These are phyloP conservation scores for Globisporangium takayamanum DNA, from an alignment of 352 stramenopile genomes.

Conservation along the genomic window DNA sequence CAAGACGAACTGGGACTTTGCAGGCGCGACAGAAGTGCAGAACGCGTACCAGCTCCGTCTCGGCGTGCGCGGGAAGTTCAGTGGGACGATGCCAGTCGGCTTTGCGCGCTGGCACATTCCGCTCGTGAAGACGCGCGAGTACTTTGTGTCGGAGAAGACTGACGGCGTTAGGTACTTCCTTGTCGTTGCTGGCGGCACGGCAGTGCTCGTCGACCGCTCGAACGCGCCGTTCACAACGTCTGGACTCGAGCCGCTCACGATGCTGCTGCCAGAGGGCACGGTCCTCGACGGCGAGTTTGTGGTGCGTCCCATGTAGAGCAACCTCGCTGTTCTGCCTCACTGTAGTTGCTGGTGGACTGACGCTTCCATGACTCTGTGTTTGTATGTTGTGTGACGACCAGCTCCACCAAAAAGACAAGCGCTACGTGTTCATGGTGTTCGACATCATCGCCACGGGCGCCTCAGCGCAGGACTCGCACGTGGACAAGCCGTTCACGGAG, in stretches of 20 bases:
- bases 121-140: conserved; percentile 75
- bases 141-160: conserved; percentile 90
- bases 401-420: conserved; percentile 78
- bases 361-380: conserved; percentile 1
- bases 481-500: conserved; percentile 78
- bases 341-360: background rate
- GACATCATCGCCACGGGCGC: conserved; percentile 84
- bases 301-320: conserved; percentile 27
- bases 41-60: conserved; percentile 74
- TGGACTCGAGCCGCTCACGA: conserved; percentile 70
- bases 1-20: conserved; percentile 70
- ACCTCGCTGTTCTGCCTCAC: background rate
- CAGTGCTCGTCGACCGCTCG: conserved; percentile 71
- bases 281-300: conserved; percentile 88
- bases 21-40: conserved; percentile 63
- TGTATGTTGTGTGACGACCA: conserved; percentile 19
- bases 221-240: conserved; percentile 74
- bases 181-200: conserved; percentile 61
- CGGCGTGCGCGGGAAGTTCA: conserved; percentile 77
- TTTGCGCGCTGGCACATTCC: conserved; percentile 89
- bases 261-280: conserved; percentile 79
- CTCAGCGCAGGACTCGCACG: conserved; percentile 61
- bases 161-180: conserved; percentile 90
- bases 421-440: conserved; percentile 88
- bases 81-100: conserved; percentile 87